Conservation (phyloP, 192 early-diverging fungal species). For the Rhizophagus sp. region DNA sequence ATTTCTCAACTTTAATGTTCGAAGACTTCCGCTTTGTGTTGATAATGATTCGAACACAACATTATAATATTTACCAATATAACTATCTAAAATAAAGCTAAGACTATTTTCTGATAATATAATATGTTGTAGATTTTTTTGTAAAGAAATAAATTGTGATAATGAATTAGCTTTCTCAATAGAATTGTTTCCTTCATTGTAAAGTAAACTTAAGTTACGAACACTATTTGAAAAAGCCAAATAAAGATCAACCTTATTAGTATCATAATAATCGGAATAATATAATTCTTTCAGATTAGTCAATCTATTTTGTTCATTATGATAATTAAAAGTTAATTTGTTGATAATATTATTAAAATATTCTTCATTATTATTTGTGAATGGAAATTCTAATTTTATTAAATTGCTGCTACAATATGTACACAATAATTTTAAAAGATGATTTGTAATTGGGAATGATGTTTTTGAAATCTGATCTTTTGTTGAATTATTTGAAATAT, state of each 20-base stretch:
- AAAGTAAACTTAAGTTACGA: background rate
- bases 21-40: background rate
- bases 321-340: too few relatives aligned
- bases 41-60: background rate
- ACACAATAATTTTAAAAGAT: background rate
- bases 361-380: background rate
- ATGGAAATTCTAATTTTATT: background rate
- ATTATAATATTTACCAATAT: background rate
- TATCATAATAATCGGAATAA: background rate
- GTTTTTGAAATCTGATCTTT: background rate
- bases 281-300: background rate
- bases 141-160: background rate
- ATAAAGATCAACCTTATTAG: background rate
- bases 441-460: background rate
- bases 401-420: background rate
- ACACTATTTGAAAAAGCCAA: background rate
- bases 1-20: background rate
- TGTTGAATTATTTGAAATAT: background rate
- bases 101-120: background rate
- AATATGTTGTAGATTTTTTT: background rate
- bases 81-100: background rate
- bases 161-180: background rate
- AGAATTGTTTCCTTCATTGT: background rate
- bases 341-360: too few relatives aligned
- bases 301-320: background rate